phyloP scores from a whole-genome alignment of 2,329 filamentous ascomycete genomes.

The Pestalotiopsis sp. region DNA sequence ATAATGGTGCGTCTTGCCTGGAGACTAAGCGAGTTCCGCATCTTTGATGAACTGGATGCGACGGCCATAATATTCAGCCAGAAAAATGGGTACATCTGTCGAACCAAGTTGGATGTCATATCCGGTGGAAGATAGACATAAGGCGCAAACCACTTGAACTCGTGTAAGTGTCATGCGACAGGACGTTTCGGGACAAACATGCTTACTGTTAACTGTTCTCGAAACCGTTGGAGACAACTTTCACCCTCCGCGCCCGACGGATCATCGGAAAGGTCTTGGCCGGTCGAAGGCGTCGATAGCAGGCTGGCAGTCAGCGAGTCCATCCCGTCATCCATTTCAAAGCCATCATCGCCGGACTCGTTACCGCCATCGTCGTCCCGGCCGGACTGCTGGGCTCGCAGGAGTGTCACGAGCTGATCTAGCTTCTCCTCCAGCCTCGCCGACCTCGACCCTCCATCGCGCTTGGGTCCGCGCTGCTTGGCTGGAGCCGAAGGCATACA shows the following conservation, averaged over 20 bases:
- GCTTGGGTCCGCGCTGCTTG: conserved; percentile 15
- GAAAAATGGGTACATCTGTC: conserved; percentile 18
- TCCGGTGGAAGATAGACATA: conserved; percentile 20
- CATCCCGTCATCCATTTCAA: conserved; percentile 2
- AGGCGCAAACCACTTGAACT: conserved; percentile 17
- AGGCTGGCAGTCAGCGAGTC: neutral
- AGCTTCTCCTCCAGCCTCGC: conserved; percentile 21
- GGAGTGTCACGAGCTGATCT: conserved; percentile 18
- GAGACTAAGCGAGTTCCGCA: conserved; percentile 11
- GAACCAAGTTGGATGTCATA: conserved; percentile 18
- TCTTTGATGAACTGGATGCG: conserved; percentile 9
- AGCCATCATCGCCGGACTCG: conserved; percentile 5
- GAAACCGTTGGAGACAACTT: neutral
- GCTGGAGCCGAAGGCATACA: conserved; percentile 47
- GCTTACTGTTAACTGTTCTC: neutral
- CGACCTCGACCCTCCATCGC: conserved; percentile 13
- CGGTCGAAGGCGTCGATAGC: neutral
- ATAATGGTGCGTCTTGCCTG: conserved; percentile 17
- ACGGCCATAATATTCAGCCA: conserved; percentile 19
- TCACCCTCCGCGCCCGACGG: neutral
- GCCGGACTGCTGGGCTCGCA: conserved; percentile 13
- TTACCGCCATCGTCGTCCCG: conserved; percentile 3
- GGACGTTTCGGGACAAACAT: neutral
- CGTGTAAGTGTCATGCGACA: neutral
- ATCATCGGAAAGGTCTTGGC: neutral